These are phyloP conservation scores for Lignosus rhinocerotis DNA, from an alignment of 1,284 basidiomycete species.

Conservation along the genomic window DNA sequence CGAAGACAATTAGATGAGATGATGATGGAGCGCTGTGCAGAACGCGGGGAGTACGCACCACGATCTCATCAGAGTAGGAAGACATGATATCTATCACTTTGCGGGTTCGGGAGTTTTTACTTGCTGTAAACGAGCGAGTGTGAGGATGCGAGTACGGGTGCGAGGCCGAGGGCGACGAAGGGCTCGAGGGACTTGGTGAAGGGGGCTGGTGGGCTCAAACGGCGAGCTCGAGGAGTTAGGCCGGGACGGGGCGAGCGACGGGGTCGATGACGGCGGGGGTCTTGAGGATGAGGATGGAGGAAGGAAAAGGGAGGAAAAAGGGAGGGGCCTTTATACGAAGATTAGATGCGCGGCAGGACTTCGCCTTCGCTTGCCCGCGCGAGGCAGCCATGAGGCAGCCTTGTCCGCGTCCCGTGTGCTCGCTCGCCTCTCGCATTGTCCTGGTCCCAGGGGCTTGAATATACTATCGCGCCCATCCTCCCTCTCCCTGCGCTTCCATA, in stretches of 20 bases:
- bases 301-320: constrained; percentile 19
- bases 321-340: constrained; percentile 44
- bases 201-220: constrained; percentile 11
- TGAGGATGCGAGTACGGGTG: constrained; percentile 7
- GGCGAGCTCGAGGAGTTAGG: constrained; percentile 26
- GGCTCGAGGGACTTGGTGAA: no score
- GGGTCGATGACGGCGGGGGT: constrained; percentile 13
- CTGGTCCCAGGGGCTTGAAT: constrained; percentile 16
- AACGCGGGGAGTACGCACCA: constrained; percentile 6
- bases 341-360: constrained; percentile 36
- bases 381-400: constrained; percentile 49
- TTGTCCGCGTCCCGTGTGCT: constrained; percentile 7
- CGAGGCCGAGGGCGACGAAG: constrained; percentile 1
- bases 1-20: no score
- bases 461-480: not conserved
- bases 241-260: constrained; percentile 46
- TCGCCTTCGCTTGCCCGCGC: constrained; percentile 31
- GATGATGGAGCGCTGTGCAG: no score
- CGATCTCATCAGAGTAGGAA: constrained; percentile 26
- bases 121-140: constrained; percentile 11
- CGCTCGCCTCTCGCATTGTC: not conserved
- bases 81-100: constrained; percentile 21
- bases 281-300: constrained; percentile 20
- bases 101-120: not conserved
- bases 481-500: not conserved